These are phyloP conservation scores for Solanum hybrid DNA, from an alignment of 305 asterid species.

Conservation along the genomic window DNA sequence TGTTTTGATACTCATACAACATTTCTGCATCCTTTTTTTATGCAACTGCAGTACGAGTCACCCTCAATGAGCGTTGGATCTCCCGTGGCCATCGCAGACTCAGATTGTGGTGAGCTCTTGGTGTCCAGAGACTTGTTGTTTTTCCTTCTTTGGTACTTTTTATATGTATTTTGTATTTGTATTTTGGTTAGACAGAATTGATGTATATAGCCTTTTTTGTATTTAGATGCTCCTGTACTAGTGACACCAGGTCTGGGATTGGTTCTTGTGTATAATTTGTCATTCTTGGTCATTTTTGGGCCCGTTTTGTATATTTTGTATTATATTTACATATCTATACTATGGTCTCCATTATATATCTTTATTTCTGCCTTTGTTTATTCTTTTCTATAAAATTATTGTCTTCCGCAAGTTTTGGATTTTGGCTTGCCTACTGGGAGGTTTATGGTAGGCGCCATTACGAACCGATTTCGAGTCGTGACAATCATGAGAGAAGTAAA, in stretches of 20 bases:
- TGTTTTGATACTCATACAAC: background rate
- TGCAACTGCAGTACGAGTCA: background rate
- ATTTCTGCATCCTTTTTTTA: background rate
- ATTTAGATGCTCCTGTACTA: background rate
- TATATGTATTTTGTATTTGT: no score
- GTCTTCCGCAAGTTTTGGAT: background rate
- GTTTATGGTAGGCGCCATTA: background rate
- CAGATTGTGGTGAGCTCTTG: background rate
- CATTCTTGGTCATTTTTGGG: background rate
- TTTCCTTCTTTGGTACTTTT: background rate
- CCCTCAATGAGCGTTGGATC: background rate
- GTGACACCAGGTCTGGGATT: background rate
- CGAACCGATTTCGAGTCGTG: background rate
- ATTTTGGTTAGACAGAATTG: background rate
- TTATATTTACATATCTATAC: background rate
- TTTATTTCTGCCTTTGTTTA: background rate
- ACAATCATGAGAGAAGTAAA: background rate
- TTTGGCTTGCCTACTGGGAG: background rate
- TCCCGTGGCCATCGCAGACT: background rate
- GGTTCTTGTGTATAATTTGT: background rate
- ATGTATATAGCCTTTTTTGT: background rate
- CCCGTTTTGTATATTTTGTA: background rate
- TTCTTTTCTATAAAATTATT: background rate
- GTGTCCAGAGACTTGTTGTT: background rate
- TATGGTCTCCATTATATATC: background rate